These are phyloP conservation scores for Orbilia brochopaga DNA, from an alignment of 2,329 filamentous ascomycete genomes.

Conservation along the genomic window DNA sequence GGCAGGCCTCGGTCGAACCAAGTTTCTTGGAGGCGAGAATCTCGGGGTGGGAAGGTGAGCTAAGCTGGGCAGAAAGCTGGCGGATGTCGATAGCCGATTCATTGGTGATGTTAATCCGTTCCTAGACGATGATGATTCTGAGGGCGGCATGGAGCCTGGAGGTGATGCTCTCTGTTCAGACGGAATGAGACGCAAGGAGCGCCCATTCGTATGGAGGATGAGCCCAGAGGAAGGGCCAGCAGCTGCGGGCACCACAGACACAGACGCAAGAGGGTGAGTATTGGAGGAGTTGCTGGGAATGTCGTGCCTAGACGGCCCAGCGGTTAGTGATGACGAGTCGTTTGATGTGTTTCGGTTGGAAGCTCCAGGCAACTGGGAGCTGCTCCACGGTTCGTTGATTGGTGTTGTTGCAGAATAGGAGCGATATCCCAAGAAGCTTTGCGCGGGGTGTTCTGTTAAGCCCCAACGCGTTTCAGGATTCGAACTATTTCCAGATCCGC, in stretches of 20 bases:
- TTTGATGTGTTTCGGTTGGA: slow-evolving; percentile 27
- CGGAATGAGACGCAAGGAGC: slow-evolving; percentile 23
- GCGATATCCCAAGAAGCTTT: slow-evolving; percentile 18
- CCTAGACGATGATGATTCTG: slow-evolving; percentile 27
- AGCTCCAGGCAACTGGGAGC: slow-evolving; percentile 22
- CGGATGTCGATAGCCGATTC: slow-evolving; percentile 25
- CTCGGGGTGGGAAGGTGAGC: slow-evolving; percentile 40
- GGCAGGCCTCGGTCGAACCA: slow-evolving; percentile 27
- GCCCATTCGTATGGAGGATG: slow-evolving; percentile 21
- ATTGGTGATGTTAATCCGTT: slow-evolving; percentile 28
- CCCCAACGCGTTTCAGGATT: neutral
- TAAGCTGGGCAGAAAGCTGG: slow-evolving; percentile 35
- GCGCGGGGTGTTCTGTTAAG: slow-evolving; percentile 9
- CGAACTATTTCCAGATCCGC: slow-evolving; percentile 12
- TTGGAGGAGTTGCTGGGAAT: slow-evolving; percentile 10
- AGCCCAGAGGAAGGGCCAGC: slow-evolving; percentile 16
- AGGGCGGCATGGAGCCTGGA: neutral
- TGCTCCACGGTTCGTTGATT: slow-evolving; percentile 35
- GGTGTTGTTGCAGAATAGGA: slow-evolving; percentile 19
- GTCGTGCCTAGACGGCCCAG: slow-evolving; percentile 20
- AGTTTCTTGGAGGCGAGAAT: slow-evolving; percentile 37
- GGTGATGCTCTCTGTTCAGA: slow-evolving; percentile 27
- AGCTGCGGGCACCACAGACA: slow-evolving; percentile 22
- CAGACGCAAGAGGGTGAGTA: slow-evolving; percentile 8
- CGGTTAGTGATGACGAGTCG: slow-evolving; percentile 8